Base-by-base conservation (phyloP, 768 basidiomycete genomes). In the Strobilomyces dryophilus region DNA sequence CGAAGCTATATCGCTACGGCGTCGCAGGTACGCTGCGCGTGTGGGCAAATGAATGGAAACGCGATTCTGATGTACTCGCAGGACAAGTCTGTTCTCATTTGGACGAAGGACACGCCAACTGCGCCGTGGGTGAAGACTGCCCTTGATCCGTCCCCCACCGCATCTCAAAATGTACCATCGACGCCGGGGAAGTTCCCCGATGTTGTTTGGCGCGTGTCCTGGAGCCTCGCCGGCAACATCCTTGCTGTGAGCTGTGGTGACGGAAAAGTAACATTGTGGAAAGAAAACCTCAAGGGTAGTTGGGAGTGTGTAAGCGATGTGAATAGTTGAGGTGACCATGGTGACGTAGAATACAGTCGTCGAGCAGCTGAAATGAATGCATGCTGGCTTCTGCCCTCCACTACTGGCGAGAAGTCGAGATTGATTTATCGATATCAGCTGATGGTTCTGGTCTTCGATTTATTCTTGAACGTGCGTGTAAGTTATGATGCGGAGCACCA, bases 241-340 rank as follows among this genome's bases (percentile, higher is more conserved):
- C 78, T 99, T 43, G 95, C 95, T 0, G 97, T 98, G 41, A 93
- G 92, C 68, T 95, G 93, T 70, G 95, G 94, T 10, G 97, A 99
- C 66, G 95, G 97, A 12, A 98, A 97, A 72, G 95, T 99, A 20
- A 93, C 90, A 8, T 75, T 98, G 46, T 99, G 97, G 95, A 99
- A 99, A 72, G 97, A 99, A 74, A 95, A 91, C 67, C 72, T 97
- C 63, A 89, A 89, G 63, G 91, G 92, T n/a, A 75, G 79, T 18
- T 99, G 95, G 91, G 97, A 98, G 71, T 95, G 94, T 67, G 92
- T 98, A 51, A 94, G 88, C 63, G 94, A 98, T 64, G 85, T 97
- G 82, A 86, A 86, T 55, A 92, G 90, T 66, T 95, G 78, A 66
- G 4, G 18, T 20, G 29, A 31, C 14, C 8, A 10, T 21, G 21